Conservation (phyloP, 140 eudicot genomes). For the Anethum foeniculum region DNA sequence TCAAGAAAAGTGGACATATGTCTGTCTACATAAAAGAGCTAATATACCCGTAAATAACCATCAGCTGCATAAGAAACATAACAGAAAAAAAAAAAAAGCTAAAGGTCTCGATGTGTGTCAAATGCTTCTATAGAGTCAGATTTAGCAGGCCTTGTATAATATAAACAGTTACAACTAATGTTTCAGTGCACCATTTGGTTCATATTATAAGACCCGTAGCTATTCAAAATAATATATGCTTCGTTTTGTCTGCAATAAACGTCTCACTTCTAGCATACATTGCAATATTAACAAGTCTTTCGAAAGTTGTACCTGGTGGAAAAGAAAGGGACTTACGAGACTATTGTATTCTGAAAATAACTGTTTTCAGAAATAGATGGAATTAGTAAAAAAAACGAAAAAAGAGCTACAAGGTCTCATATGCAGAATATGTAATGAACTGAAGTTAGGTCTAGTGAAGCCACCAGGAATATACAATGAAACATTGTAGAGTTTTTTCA, state of each 20-base stretch:
- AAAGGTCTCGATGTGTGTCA: not conserved
- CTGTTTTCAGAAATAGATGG: not conserved
- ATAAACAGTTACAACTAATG: too few relatives aligned
- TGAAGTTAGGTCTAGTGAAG: not conserved
- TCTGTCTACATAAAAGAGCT: not conserved
- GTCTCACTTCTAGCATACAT: too few relatives aligned
- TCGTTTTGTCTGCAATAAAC: too few relatives aligned
- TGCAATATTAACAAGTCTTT: too few relatives aligned
- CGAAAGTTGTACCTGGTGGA: too few relatives aligned
- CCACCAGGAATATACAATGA: not conserved
- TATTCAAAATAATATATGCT: too few relatives aligned
- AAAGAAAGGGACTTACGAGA: too few relatives aligned
- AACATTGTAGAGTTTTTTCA: conserved; percentile 4
- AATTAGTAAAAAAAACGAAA: not conserved
- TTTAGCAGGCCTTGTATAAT: not conserved
- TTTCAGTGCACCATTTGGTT: too few relatives aligned
- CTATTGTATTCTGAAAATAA: too few relatives aligned
- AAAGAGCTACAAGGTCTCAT: not conserved
- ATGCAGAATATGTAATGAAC: not conserved
- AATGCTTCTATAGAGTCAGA: not conserved
- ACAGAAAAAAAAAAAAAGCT: not conserved
- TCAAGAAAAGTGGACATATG: not conserved
- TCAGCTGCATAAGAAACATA: not conserved
- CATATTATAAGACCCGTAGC: too few relatives aligned
- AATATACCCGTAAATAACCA: not conserved